Conservation (phyloP, 805 yeast species). For the Candida palmyrensis region DNA sequence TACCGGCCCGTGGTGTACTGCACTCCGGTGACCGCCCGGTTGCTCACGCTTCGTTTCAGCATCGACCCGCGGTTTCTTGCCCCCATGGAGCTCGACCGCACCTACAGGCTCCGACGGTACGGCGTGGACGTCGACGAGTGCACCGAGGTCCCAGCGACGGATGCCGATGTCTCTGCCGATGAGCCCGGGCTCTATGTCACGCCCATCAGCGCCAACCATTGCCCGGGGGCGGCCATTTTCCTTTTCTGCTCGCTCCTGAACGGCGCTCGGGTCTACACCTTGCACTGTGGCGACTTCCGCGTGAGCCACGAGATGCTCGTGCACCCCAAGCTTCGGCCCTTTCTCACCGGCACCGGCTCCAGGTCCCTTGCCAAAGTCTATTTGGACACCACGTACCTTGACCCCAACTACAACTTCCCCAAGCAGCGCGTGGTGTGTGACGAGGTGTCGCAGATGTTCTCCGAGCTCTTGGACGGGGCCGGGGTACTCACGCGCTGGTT, state of each 20-base stretch:
- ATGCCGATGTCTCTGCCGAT: conserved; percentile 13
- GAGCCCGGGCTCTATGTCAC: conserved; percentile 46
- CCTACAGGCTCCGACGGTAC: not conserved
- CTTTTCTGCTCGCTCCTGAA: conserved; percentile 48
- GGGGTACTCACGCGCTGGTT: conserved; percentile 25
- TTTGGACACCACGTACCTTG: conserved; percentile 86
- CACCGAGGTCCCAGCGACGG: conserved; percentile 5
- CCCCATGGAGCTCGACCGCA: conserved; percentile 30
- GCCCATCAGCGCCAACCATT: conserved; percentile 83
- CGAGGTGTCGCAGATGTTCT: conserved; percentile 51
- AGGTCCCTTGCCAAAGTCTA: conserved; percentile 57
- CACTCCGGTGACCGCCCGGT: conserved; percentile 60
- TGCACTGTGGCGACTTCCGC: conserved; percentile 95
- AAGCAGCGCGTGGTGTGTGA: conserved; percentile 65
- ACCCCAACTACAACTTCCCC: conserved; percentile 73
- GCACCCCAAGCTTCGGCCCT: conserved; percentile 25
- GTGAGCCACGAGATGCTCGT: conserved; percentile 51
- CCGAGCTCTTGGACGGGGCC: conserved; percentile 29
- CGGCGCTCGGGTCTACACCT: conserved; percentile 21
- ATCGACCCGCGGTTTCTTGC: conserved; percentile 46
- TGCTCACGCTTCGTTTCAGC: conserved; percentile 51
- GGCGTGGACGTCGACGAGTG: not conserved
- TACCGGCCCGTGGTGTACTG: conserved; percentile 64
- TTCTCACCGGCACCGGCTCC: conserved; percentile 6
- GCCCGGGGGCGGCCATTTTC: conserved; percentile 91